Conservation (phyloP, 1,284 basidiomycete genomes). For the Heliocybe sulcata region DNA sequence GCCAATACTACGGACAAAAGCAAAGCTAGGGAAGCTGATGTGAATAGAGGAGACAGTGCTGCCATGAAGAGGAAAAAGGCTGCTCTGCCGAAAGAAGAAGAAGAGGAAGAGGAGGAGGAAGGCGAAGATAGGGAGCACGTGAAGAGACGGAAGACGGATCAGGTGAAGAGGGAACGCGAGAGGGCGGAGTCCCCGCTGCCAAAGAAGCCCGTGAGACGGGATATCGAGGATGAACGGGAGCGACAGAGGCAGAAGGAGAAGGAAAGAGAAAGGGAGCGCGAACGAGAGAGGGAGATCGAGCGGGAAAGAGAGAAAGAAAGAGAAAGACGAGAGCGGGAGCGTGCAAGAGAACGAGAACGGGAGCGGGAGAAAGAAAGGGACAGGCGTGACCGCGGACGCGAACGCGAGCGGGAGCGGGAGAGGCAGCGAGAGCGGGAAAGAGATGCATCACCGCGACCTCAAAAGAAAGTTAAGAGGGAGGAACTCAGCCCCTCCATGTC, state of each 20-base stretch:
- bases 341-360: constrained; percentile 13
- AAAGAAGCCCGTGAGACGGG: constrained; percentile 12
- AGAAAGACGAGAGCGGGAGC: constrained; percentile 6
- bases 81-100: constrained; percentile 8
- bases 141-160: constrained; percentile 23
- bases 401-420: constrained; percentile 9
- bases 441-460: constrained; percentile 8
- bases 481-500: constrained; percentile 4
- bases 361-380: constrained; percentile 19
- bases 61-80: background rate
- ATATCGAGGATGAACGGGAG: background rate
- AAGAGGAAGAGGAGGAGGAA: constrained; percentile 10
- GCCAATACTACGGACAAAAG: constrained; percentile 11
- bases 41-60: background rate
- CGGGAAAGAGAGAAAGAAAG: constrained; percentile 8
- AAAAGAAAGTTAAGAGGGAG: constrained; percentile 1
- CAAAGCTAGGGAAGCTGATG: background rate
- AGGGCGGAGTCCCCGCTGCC: constrained; percentile 9
- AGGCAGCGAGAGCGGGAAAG: constrained; percentile 10
- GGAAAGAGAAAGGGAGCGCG: constrained; percentile 16
- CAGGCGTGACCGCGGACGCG: constrained; percentile 5
- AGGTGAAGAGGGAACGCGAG: constrained; percentile 18
- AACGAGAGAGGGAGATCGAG: constrained; percentile 12
- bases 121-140: background rate
- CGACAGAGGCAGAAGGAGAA: background rate